Conservation (phyloP, 352 stramenopile genomes). For the Pythium grandisporangium region DNA sequence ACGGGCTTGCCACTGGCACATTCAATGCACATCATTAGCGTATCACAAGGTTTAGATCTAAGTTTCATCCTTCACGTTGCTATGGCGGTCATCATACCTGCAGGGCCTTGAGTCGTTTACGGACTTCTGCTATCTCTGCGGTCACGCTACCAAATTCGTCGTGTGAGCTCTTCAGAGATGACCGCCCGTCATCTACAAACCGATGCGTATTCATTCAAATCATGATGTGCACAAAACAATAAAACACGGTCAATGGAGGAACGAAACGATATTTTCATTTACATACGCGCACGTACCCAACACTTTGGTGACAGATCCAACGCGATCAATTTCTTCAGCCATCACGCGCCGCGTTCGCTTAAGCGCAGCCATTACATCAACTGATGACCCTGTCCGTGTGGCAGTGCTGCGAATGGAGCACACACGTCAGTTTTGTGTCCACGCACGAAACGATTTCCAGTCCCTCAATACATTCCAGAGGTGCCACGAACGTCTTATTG, state of each 20-base stretch:
- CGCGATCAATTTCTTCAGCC: conserved; percentile 63
- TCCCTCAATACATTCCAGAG: not conserved
- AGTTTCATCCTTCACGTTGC: not conserved
- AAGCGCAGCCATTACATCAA: conserved; percentile 53
- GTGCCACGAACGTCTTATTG: conserved; percentile 13
- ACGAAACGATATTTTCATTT: not conserved
- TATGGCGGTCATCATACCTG: conserved; percentile 12
- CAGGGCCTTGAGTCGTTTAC: conserved; percentile 45
- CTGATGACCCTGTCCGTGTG: conserved; percentile 18
- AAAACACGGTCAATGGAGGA: not conserved
- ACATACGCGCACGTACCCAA: conserved; percentile 17
- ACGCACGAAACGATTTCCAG: no score
- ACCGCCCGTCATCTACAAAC: conserved; percentile 37
- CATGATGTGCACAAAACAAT: not conserved
- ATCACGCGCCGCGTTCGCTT: conserved; percentile 60
- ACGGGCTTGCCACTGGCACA: conserved; percentile 69
- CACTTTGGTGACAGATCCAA: conserved; percentile 52
- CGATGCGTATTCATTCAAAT: no score
- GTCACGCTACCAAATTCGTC: conserved; percentile 51
- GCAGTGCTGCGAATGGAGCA: no score
- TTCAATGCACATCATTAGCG: no score
- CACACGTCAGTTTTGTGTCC: no score
- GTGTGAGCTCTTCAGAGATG: conserved; percentile 49
- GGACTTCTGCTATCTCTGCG: conserved; percentile 42
- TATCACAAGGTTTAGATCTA: not conserved